These are phyloP conservation scores for Neoarthrinium moseri DNA, from an alignment of 2,329 filamentous ascomycete species.

Conservation along the genomic window DNA sequence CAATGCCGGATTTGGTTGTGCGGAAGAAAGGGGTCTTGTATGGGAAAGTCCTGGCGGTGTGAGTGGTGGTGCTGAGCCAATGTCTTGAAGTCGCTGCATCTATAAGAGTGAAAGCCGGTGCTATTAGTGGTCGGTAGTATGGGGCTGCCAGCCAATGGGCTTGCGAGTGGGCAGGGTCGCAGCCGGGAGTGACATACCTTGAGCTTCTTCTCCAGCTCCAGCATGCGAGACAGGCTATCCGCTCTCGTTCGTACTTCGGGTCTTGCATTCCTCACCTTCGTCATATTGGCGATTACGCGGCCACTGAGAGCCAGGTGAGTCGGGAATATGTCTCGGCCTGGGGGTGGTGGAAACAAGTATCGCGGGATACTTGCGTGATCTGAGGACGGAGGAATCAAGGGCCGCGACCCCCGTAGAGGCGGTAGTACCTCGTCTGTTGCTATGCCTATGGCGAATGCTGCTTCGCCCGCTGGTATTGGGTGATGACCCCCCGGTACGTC, in stretches of 20 bases:
- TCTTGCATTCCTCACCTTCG: conserved; percentile 24
- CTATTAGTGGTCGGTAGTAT: conserved; percentile 24
- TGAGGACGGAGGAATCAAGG: conserved; percentile 5
- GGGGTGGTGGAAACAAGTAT: not conserved
- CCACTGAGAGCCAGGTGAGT: conserved; percentile 1
- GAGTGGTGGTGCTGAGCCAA: conserved; percentile 22
- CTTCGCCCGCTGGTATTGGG: too few species aligned
- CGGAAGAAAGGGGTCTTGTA: conserved; percentile 23
- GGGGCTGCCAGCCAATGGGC: conserved; percentile 16
- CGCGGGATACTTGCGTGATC: conserved; percentile 5
- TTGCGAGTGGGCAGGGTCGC: conserved; percentile 17
- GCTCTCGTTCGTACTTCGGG: conserved; percentile 30
- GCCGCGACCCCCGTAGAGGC: conserved; percentile 4
- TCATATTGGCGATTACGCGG: conserved; percentile 24
- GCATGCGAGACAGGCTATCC: conserved; percentile 56
- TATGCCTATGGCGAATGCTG: too few species aligned
- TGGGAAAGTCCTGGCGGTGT: conserved; percentile 25
- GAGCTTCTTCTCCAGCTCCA: conserved; percentile 56
- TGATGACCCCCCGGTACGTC: too few species aligned
- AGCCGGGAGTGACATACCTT: conserved; percentile 46
- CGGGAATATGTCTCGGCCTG: conserved; percentile 10
- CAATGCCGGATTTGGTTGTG: conserved; percentile 23
- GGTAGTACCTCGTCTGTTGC: too few species aligned
- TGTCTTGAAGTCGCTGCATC: conserved; percentile 36
- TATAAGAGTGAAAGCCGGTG: conserved; percentile 26